Percentiles rank a stretch among this genome's conserved stretches.
phyloP scores from a whole-genome alignment of 495 filamentous ascomycete genomes.

The Neurospora sp. region DNA sequence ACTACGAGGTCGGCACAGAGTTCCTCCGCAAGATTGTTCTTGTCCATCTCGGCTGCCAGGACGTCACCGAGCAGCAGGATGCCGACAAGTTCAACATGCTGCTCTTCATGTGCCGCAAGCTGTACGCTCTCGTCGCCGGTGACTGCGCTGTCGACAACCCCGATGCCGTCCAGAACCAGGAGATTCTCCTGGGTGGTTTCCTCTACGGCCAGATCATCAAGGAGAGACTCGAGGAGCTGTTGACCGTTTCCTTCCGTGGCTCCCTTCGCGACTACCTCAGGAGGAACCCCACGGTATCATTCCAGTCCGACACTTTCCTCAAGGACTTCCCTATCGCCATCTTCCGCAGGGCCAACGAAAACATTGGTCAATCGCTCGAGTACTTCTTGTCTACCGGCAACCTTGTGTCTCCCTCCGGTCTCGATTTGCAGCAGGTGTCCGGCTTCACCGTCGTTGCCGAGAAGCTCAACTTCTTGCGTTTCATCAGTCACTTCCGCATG shows the following conservation, averaged over 20 bases:
- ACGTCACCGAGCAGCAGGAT: constrained; percentile 73
- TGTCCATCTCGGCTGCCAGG: constrained; percentile 73
- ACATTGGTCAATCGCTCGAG: constrained; percentile 73
- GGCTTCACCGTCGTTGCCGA: constrained; percentile 95
- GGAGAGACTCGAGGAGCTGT: constrained; percentile 82
- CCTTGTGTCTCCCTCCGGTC: constrained; percentile 74
- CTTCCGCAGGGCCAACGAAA: constrained; percentile 72
- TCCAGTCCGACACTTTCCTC: constrained; percentile 59
- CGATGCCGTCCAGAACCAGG: constrained; percentile 90
- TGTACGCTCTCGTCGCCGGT: constrained; percentile 84
- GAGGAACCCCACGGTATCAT: constrained; percentile 49
- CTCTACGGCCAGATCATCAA: constrained; percentile 93
- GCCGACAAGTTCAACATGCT: constrained; percentile 90
- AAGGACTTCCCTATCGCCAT: constrained; percentile 72
- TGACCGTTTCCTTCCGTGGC: constrained; percentile 51
- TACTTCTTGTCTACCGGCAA: constrained; percentile 98
- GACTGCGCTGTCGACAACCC: constrained; percentile 92
- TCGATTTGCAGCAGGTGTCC: constrained; percentile 88
- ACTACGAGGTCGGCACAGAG: constrained; percentile 81
- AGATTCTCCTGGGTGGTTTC: constrained; percentile 84
- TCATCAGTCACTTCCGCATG: constrained; percentile 99
- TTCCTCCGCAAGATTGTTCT: constrained; percentile 84
- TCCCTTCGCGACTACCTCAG: constrained; percentile 61
- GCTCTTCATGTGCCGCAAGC: constrained; percentile 90
- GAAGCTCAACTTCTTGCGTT: constrained; percentile 98